Evolutionary conservation across 352 stramenopile genomes (phyloP).

Genomic region (Globisporangium abappressorium): DNA sequence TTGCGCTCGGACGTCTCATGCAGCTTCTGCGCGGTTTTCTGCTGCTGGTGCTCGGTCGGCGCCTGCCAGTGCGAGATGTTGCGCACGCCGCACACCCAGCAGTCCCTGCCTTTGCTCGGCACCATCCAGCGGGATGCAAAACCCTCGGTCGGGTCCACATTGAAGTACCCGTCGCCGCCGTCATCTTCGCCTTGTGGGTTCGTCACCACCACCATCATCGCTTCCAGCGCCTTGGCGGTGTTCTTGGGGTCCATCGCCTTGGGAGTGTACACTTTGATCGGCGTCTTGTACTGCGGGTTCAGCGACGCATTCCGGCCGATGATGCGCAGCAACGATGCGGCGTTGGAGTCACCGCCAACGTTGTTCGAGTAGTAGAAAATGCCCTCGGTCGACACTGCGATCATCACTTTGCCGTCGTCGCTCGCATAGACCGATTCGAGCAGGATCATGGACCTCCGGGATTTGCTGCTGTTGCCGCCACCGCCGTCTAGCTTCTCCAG

Average conservation of each 20-base stretch:
- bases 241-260: constrained; percentile 14
- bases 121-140: constrained; percentile 74
- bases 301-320: constrained; percentile 68
- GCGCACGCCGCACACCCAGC: constrained; percentile 77
- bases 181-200: constrained; percentile 61
- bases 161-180: constrained; percentile 56
- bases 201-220: constrained; percentile 71
- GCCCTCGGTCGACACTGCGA: constrained; percentile 63
- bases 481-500: constrained; percentile 61
- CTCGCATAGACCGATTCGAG: constrained; percentile 65
- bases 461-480: constrained; percentile 48
- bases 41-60: constrained; percentile 35
- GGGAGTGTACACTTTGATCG: constrained; percentile 73
- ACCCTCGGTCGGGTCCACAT: constrained; percentile 62
- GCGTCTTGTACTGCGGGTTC: constrained; percentile 60
- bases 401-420: constrained; percentile 54
- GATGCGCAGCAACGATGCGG: constrained; percentile 36
- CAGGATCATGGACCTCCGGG: constrained; percentile 64
- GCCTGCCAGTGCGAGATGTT: constrained; percentile 66
- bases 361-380: constrained; percentile 76
- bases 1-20: constrained; percentile 15
- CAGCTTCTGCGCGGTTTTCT: constrained; percentile 17
- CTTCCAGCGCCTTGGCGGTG: constrained; percentile 18
- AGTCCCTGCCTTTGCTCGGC: constrained; percentile 46
- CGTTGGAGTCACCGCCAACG: constrained; percentile 14